A percentile compares a stretch with the other conserved stretches of the same genome.
These are phyloP conservation scores for Lactifluus pinguis DNA, from an alignment of 768 basidiomycete genomes.

Conservation along the genomic window DNA sequence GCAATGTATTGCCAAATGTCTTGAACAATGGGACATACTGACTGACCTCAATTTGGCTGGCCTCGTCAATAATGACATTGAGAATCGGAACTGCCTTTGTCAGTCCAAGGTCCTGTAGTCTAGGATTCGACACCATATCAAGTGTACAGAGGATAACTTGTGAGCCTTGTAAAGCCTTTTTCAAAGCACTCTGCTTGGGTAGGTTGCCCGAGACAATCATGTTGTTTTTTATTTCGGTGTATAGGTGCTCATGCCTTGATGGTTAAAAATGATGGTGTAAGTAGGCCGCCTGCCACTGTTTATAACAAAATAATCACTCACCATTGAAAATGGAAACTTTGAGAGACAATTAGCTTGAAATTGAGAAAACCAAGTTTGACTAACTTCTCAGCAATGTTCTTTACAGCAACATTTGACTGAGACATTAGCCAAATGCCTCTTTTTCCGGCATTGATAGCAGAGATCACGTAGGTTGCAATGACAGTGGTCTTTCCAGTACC, in stretches of 20 bases:
- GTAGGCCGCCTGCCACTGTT: background rate
- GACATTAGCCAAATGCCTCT: constrained; percentile 71
- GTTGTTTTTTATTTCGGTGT: constrained; percentile 38
- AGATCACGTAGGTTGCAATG: constrained; percentile 27
- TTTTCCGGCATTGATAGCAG: constrained; percentile 21
- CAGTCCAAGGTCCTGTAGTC: constrained; percentile 16
- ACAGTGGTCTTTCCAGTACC: constrained; percentile 28
- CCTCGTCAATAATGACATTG: constrained; percentile 32
- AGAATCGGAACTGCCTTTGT: constrained; percentile 24
- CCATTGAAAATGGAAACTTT: constrained; percentile 60
- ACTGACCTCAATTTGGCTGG: constrained; percentile 24
- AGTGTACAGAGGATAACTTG: constrained; percentile 69
- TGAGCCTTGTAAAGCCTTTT: constrained; percentile 31
- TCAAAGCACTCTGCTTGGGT: constrained; percentile 14
- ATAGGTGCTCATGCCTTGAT: constrained; percentile 74
- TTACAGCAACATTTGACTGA: constrained; percentile 82
- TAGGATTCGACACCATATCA: constrained; percentile 54
- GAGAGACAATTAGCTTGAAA: constrained; percentile 66
- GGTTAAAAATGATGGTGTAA: background rate
- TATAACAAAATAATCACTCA: constrained; percentile 27
- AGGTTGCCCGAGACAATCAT: constrained; percentile 43
- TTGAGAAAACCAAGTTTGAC: constrained; percentile 39
- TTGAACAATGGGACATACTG: constrained; percentile 26
- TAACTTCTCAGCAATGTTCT: constrained; percentile 82
- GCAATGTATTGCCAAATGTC: constrained; percentile 22